Evolutionary conservation across 768 basidiomycete species (phyloP).

Genomic region (Suillus luteus): DNA sequence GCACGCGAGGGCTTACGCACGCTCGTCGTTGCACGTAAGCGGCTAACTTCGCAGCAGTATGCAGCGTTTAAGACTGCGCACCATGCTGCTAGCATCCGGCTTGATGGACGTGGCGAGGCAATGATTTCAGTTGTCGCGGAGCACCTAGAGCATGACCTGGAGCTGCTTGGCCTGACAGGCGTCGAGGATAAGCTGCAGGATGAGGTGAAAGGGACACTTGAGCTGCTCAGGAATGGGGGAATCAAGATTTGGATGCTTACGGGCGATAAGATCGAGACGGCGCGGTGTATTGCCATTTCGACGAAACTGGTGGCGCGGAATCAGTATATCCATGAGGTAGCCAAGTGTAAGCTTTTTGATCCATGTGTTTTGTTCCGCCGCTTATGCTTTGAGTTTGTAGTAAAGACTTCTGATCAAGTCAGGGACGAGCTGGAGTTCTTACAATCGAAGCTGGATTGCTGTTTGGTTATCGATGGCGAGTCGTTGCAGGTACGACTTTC

Average conservation of each 20-base stretch:
- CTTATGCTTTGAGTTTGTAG: constrained; percentile 42
- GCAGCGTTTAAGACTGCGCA: constrained; percentile 70
- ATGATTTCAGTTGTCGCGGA: constrained; percentile 75
- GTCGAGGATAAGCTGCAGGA: constrained; percentile 99
- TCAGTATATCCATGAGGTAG: constrained; percentile 96
- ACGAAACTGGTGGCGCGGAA: constrained; percentile 94
- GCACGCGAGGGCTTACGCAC: constrained; percentile 94
- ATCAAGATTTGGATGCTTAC: constrained; percentile 99
- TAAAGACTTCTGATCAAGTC: constrained; percentile 81
- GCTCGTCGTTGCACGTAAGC: constrained; percentile 87
- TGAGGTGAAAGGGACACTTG: constrained; percentile 91
- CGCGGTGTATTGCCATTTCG: constrained; percentile 96
- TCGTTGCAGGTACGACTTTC: constrained; percentile 75
- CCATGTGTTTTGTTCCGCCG: background rate
- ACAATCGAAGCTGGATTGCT: constrained; percentile 93
- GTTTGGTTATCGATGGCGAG: constrained; percentile 97
- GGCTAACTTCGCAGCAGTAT: constrained; percentile 69
- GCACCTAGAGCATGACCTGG: constrained; percentile 85
- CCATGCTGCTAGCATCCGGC: constrained; percentile 75
- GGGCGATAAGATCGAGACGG: constrained; percentile 99
- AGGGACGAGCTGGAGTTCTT: constrained; percentile 91
- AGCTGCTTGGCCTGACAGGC: constrained; percentile 93
- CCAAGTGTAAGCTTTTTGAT: constrained; percentile 63
- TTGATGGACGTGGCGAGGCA: constrained; percentile 81
- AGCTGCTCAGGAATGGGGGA: constrained; percentile 91